Base-by-base conservation (phyloP, 352 stramenopile species). In the Pilasporangium apinafurcum region DNA sequence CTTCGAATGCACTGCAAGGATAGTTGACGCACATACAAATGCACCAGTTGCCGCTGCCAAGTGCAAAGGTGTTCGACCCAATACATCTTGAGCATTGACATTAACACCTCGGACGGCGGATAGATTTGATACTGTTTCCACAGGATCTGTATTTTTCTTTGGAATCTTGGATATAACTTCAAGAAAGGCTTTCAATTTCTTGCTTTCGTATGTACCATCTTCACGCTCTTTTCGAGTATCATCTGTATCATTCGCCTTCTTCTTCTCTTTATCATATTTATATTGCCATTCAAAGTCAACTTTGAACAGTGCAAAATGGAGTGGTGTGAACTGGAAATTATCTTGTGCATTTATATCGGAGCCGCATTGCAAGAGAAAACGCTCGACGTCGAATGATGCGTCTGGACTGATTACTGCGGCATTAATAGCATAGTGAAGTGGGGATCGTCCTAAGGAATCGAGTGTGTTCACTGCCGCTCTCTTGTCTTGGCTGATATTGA, bases 71-170 rank as follows among this genome's bases (percentile, higher is more conserved):
- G 74, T 82, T 5, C 80, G 67, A 1, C 76, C 76, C 1, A 89
- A 48, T 0, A 53, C 35, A 25, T 92, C 80, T 37, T 69, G 47
- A 4, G 31, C 17, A 3, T 48, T 48, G 1, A 83, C 22, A 13
- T 78, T 49, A 28, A 86, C 56, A 2, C 65, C 67, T 13, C 41
- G 56, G 24, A 81, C 73, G 8, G 70, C 62, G 3, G 60, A 62
- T 12, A 91, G 48, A 41, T 86, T 89, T 4, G 75, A 84, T 5
- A 89, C 68, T 0, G 77, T 91, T 45, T 91, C 79, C 2, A 91
- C 78, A 0, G 79, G 79, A 56, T 91, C 79, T 1, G 54, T 75
- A 29, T 82, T 68, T 6, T 39, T 47, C 2, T 28, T 30, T 8
- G 70, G 70, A 22, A 91, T 78, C 17, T 41, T 48, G 0, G 40